Evolutionary conservation across 1,139 yeast genomes (phyloP), one percentile per base, ranked within the genome.

Genomic region (Dujonia santamariae): DNA sequence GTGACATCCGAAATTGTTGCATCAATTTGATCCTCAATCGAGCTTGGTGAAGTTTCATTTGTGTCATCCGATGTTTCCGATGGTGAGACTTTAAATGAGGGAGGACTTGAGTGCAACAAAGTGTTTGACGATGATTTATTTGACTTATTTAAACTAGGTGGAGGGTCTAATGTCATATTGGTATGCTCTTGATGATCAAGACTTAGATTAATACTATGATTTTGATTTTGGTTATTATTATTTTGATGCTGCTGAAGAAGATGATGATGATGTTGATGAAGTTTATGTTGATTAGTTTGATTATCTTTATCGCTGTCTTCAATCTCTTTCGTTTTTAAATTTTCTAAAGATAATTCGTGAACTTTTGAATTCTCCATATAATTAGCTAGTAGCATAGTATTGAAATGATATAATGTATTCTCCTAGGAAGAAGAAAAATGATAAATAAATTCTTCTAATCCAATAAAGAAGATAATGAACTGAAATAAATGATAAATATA

Each of bases 21-120:
- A 21, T 28, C 26, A 14, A 20, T 18, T 21, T 34, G 32, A 13
- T 28, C 26, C 17, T 54, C 59, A 12, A 57, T 41, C 7, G 67
- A 60, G 15, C 64, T 54, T 3, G 68, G 67, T 1, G 58, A 47
- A 3, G 70, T 64, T 27, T 62, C 68, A 37, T 59, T 59, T 25
- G 67, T 53, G 17, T 48, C 39, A 23, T 48, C 53, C 4, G 56
- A 50, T 2, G 50, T 45, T 32, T 50, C 60, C 5, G 57, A 52
- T 11, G 48, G 45, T 2, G 56, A 46, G 14, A 44, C 51, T 35
- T 59, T 62, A 36, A 57, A 58, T 11, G 65, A 60, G 3, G 56
- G 56, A 7, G 67, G 67, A 6, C 63, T 57, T 3, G 67, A 59
- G 2, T 65, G 63, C 3, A 47, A 33, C 12, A 13, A 14, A 7